Base-by-base conservation (phyloP, 1,284 basidiomycete genomes). In the Trichosporon inkin region DNA sequence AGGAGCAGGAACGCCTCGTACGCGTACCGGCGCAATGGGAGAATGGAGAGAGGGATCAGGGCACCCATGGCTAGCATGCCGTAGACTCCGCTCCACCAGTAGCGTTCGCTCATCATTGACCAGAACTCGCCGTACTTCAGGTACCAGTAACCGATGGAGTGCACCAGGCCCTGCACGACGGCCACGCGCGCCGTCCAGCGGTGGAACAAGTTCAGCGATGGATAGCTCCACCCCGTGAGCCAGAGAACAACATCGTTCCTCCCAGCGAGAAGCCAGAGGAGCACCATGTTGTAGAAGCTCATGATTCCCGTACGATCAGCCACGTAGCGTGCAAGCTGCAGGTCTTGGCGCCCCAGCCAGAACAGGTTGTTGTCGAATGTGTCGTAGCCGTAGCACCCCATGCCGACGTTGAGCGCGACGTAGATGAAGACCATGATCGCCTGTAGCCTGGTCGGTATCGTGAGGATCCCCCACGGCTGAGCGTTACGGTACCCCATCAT, bases 321-420 rank as follows among this genome's bases (percentile, higher is more conserved):
- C 10, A 69, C 32, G 41, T 69, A 70, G 24, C 69, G 58, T 1
- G 38, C 58, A 19, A 69, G 41, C 53, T 70, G 67, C 16, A 52
- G 13, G 22, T 56, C 44, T 10, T 41, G 39, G 17, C 56, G 40
- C 4, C 38, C 24, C 5, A 47, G 49, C 56, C 60, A 68, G 55
- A 58, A 65, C 8, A 67, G 52, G 58, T 68, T 68, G 6, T 68
- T 62, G 2, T 64, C 32, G 79, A 85, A 72, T 84, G 85, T 47
- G 77, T 90, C 52, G 73, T 84, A 68, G 74, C 81, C 63, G 70
- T 78, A 53, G 78, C 78, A 62, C 69, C 77, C 20, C 74, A 79
- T 67, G 39, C 68, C 47, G 53, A 73, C 14, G 62, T 73, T 70
- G 57, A 70, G 41, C 2, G 55, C 38, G 28, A 69, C 57, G 51